These are phyloP conservation scores for Leccinellum rugosiceps DNA, from an alignment of 768 basidiomycete species.

Conservation along the genomic window DNA sequence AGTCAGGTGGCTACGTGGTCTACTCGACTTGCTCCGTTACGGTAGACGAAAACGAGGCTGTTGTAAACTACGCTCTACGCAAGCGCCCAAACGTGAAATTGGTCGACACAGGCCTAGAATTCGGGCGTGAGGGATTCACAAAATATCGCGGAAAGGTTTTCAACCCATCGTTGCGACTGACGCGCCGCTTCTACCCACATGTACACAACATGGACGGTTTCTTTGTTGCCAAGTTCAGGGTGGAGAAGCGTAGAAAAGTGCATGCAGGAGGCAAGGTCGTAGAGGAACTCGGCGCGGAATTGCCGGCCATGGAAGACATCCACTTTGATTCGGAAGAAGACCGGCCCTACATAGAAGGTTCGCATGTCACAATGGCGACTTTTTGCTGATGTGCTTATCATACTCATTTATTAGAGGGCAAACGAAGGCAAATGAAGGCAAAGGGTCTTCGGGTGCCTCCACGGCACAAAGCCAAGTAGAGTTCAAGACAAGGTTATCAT, in stretches of 20 bases:
- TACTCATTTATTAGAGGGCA: constrained; percentile 49
- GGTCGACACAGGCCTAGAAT: constrained; percentile 88
- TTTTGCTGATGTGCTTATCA: background rate
- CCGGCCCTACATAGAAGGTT: constrained; percentile 74
- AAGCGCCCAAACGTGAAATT: constrained; percentile 92
- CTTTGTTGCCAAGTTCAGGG: constrained; percentile 97
- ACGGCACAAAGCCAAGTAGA: constrained; percentile 37
- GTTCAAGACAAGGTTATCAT: constrained; percentile 17
- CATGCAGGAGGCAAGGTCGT: constrained; percentile 27
- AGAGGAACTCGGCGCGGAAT: constrained; percentile 24
- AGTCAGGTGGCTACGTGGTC: constrained; percentile 90
- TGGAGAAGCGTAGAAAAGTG: constrained; percentile 71
- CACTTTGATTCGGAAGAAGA: constrained; percentile 79
- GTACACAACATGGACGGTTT: constrained; percentile 99
- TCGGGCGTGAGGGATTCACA: constrained; percentile 90
- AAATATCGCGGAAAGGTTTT: constrained; percentile 90
- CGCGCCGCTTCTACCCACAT: constrained; percentile 91
- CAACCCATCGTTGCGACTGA: constrained; percentile 71
- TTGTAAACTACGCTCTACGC: constrained; percentile 94
- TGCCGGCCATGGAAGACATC: constrained; percentile 29
- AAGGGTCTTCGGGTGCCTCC: constrained; percentile 69
- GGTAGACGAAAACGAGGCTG: constrained; percentile 97
- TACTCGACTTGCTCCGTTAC: constrained; percentile 99
- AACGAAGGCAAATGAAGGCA: constrained; percentile 71
- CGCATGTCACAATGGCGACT: constrained; percentile 25